phyloP scores from a whole-genome alignment of 2,329 filamentous ascomycete genomes.

The Aspergillus fumigatiaffinis region DNA sequence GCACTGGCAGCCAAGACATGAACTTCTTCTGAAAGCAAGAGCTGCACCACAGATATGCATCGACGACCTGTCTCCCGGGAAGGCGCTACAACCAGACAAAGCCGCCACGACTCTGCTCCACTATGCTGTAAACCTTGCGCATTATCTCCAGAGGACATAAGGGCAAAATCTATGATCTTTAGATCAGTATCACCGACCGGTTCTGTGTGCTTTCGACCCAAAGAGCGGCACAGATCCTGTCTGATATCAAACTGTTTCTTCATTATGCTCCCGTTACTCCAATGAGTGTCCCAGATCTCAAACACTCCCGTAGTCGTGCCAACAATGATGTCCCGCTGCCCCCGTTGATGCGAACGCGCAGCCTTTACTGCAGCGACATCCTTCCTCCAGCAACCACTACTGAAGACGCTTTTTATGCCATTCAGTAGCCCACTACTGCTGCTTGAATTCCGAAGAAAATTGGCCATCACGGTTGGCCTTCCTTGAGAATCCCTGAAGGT shows the following conservation, averaged over 20 bases:
- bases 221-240: constrained; percentile 58
- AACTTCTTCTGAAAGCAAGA: constrained; percentile 54
- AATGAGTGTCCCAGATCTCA: constrained; percentile 83
- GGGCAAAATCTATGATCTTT: constrained; percentile 75
- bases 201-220: constrained; percentile 55
- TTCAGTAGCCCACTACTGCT: constrained; percentile 68
- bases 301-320: constrained; percentile 73
- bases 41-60: constrained; percentile 72
- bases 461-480: constrained; percentile 72
- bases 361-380: constrained; percentile 78
- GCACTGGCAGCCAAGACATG: constrained; percentile 65
- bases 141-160: constrained; percentile 37
- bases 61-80: constrained; percentile 48
- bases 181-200: constrained; percentile 57
- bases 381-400: constrained; percentile 65
- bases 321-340: constrained; percentile 79
- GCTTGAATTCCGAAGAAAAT: constrained; percentile 65
- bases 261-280: constrained; percentile 76
- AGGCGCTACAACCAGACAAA: constrained; percentile 60
- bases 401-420: constrained; percentile 73
- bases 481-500: constrained; percentile 83
- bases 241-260: constrained; percentile 68
- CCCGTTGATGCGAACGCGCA: constrained; percentile 66
- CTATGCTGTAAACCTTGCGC: constrained; percentile 47
- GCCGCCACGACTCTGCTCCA: constrained; percentile 47